These are phyloP conservation scores for Aspergillus piperis DNA, from an alignment of 2,329 filamentous ascomycete species.

Conservation along the genomic window DNA sequence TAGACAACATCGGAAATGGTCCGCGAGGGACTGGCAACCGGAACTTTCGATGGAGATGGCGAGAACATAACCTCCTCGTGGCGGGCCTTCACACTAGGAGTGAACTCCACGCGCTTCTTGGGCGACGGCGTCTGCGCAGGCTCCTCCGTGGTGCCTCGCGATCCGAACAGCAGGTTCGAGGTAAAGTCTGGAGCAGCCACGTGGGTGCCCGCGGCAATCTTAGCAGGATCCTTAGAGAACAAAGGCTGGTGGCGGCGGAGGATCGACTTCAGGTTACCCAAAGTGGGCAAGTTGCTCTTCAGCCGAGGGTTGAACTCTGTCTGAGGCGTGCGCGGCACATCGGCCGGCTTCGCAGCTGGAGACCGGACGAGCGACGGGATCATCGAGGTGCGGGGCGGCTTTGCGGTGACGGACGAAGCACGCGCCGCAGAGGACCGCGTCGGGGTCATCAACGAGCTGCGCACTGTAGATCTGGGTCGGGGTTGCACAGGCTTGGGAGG, in stretches of 20 bases:
- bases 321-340: slow-evolving; percentile 46
- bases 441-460: slow-evolving; percentile 68
- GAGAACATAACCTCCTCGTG: slow-evolving; percentile 30
- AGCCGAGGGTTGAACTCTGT: slow-evolving; percentile 50
- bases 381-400: slow-evolving; percentile 56
- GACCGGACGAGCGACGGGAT: slow-evolving; percentile 55
- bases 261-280: slow-evolving; percentile 62
- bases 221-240: slow-evolving; percentile 60
- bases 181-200: slow-evolving; percentile 42
- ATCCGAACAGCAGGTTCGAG: slow-evolving; percentile 54
- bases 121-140: slow-evolving; percentile 65
- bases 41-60: slow-evolving; percentile 45
- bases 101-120: slow-evolving; percentile 82
- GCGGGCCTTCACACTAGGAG: slow-evolving; percentile 64
- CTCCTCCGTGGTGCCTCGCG: slow-evolving; percentile 30
- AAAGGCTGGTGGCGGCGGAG: slow-evolving; percentile 61
- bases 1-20: slow-evolving; percentile 36
- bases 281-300: slow-evolving; percentile 51
- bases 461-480: slow-evolving; percentile 49
- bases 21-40: slow-evolving; percentile 24
- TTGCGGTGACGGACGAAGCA: slow-evolving; percentile 48
- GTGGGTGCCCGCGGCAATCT: slow-evolving; percentile 63
- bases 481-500: slow-evolving; percentile 26
- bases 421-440: slow-evolving; percentile 74
- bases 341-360: slow-evolving; percentile 54